Base-by-base conservation (phyloP, 73 alveolate genomes). In the Blepharisma japonicum region DNA sequence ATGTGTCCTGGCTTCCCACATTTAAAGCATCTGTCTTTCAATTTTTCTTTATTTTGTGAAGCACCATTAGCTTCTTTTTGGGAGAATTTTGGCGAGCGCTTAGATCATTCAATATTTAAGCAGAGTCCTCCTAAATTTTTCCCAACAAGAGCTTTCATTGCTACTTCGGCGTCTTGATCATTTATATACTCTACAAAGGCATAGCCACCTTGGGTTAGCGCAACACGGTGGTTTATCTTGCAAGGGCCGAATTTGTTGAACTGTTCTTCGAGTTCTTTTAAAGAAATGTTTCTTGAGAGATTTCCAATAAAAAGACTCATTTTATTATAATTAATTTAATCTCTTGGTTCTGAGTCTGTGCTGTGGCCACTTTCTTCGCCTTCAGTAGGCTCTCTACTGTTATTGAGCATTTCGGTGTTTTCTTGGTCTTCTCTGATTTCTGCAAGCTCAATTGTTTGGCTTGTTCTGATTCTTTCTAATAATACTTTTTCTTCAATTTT, bases 131-230 rank as follows among this genome's bases (percentile, higher is more conserved):
- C 91, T 76, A 84, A 32, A 55, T 84, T 83, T 68, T 84, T 84
- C 7, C 86, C 91, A 46, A 80, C 77, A 8, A 84, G 83, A 27
- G 81, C 87, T 6, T 55, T 21, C 38, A 70, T 27, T 6, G 91
- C 91, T 11, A 80, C 87, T 79, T 84, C 91, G 9, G 82, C 91
- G 53, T 84, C 91, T 4, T 88, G 70, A 5, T 84, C 91, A 42
- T 81, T 79, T 18, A 71, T 78, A 68, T 61, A 84, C 68, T 84
- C 91, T n/a, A 84, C 48, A 80, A 84, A 84, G 6, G 88, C 91
- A 48, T 27, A 84, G 68, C 79, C 68, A 11, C 91, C 91, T 77
- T 71, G 21, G 42, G 42, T 32, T 32, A 32, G 42, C 42, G 42
- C 42, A 71, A 80, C 87, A 79, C 71, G 70, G 71, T 71, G 82